Evolutionary conservation across 2,329 filamentous ascomycete species (phyloP), one percentile per base, ranked within the genome.

Genomic region (Penicillium sp.): DNA sequence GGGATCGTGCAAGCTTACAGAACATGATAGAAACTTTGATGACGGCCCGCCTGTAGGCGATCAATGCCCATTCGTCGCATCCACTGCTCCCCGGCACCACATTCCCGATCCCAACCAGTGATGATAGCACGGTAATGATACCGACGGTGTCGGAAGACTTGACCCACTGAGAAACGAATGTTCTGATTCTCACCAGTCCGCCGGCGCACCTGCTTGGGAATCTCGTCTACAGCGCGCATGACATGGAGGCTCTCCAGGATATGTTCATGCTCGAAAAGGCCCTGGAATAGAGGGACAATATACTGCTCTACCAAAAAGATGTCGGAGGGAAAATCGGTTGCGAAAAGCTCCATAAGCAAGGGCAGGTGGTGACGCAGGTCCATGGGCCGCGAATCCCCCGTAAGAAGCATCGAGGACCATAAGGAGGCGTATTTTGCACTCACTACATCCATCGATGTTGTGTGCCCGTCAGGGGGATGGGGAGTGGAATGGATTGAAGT

Each of bases 61-160:
- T 89, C 87, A 10, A 91, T 85, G 51, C 81, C 79, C 83, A 88
- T 89, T 65, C 83, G 82, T 72, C 81, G 80, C 71, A 86, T 89
- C 88, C 83, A 90, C 61, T 81, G 82, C 67, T 88, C 87, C 54
- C 81, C 80, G 11, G 82, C 83, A 57, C 79, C 84, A 70, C 83
- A 89, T 64, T 83, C 81, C 28, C 77, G 76, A 68, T 90, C 88
- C 93, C 94, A 99, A n/a, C 93, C 93, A 14, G 90, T 91, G 60
- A 99, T 90, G 28, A 96, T 85, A 19, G 89, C 93, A 52, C 88
- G 81, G 74, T 94, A 97, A 22, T 84, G 81, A 73, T 95, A 97
- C 49, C 93, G 85, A 63, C 83, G 87, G 77, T 99, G 95, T 52
- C 84, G 84, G 73, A 98, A 96, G 6, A 97, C 84, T 69, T 96